Conservation (phyloP, 805 yeast species). For the Spathaspora sp. region DNA sequence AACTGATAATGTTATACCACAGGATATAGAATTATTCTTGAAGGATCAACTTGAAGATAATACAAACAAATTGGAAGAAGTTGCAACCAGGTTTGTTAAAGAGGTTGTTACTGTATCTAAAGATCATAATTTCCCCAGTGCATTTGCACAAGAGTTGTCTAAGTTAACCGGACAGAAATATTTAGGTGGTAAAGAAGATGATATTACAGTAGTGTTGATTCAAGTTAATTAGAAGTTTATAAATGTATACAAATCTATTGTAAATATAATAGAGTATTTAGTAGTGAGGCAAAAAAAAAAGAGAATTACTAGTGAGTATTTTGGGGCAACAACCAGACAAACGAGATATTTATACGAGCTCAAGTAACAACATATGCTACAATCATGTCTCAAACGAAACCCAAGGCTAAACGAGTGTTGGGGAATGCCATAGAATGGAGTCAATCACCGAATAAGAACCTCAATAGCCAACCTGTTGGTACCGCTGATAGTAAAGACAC, state of each 20-base stretch:
- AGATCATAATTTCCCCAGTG: conserved; percentile 74
- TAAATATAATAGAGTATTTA: not conserved
- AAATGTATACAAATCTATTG: not conserved
- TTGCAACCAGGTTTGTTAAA: conserved; percentile 56
- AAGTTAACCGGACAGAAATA: conserved; percentile 64
- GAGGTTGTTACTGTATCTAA: conserved; percentile 67
- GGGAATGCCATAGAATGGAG: conserved; percentile 8
- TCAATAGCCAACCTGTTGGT: not conserved
- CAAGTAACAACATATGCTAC: not conserved
- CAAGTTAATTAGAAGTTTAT: conserved; percentile 38
- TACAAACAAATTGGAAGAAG: conserved; percentile 32
- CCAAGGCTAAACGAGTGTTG: conserved; percentile 13
- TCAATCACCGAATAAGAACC: not conserved
- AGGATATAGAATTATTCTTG: conserved; percentile 68
- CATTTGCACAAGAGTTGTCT: conserved; percentile 77
- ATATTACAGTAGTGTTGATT: conserved; percentile 78
- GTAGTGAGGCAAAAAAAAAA: not conserved
- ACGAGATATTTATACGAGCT: not conserved
- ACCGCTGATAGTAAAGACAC: not conserved
- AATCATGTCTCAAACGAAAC: not conserved
- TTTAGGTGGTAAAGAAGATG: conserved; percentile 94
- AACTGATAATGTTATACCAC: conserved; percentile 73
- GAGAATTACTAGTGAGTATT: not conserved
- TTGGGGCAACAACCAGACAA: not conserved
- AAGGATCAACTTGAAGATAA: conserved; percentile 45